Evolutionary conservation across 75 land plant genomes (phyloP).

Genomic region (Picea glauca): DNA sequence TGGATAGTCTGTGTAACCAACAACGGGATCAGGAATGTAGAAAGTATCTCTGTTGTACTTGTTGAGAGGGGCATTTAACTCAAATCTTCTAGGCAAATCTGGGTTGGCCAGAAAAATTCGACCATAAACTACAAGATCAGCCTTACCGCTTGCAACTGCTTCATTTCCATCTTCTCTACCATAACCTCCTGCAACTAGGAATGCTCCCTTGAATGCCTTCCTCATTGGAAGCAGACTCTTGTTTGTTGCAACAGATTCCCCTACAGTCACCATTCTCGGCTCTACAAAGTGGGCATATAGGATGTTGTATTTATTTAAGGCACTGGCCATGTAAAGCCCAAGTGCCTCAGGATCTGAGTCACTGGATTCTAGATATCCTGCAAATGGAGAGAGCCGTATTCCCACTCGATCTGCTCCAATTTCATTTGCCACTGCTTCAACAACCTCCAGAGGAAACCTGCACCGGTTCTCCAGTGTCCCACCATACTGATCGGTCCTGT

Average conservation of each 20-base stretch:
- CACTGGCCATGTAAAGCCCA: conserved; percentile 32
- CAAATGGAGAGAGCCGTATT: conserved; percentile 45
- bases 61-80: conserved; percentile 41
- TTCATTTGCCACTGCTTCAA: conserved; percentile 34
- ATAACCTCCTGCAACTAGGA: conserved; percentile 50
- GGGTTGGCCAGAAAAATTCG: conserved; percentile 47
- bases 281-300: conserved; percentile 37
- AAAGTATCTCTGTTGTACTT: conserved; percentile 36
- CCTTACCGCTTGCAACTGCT: conserved; percentile 23
- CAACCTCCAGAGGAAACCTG: conserved; percentile 39
- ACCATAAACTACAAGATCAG: conserved; percentile 41
- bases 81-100: conserved; percentile 43
- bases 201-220: conserved; percentile 39
- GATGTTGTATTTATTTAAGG: conserved; percentile 24
- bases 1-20: conserved; percentile 54
- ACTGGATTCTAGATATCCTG: conserved; percentile 14
- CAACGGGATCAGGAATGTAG: conserved; percentile 24
- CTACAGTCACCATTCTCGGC: conserved; percentile 14
- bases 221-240: conserved; percentile 26
- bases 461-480: conserved; percentile 45
- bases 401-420: conserved; percentile 47
- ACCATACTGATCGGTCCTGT: conserved; percentile 37
- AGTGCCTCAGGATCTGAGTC: conserved; percentile 44
- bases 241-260: conserved; percentile 3
- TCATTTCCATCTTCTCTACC: conserved; percentile 40